Evolutionary conservation across 2,329 filamentous ascomycete species (phyloP).

Genomic region (Aquanectria penicillioides): DNA sequence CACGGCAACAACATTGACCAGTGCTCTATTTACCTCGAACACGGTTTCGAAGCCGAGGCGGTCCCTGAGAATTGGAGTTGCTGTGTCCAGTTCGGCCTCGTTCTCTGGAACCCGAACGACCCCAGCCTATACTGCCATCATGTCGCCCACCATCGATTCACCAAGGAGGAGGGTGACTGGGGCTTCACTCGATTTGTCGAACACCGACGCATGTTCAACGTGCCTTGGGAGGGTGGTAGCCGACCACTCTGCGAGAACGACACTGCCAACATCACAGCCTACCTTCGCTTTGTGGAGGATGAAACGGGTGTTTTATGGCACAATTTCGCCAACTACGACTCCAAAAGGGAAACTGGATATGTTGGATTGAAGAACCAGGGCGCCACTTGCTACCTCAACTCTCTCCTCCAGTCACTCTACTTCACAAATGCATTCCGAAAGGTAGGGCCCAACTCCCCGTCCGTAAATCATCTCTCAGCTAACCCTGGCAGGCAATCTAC

Average conservation of each 20-base stretch:
- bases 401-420: slow-evolving; percentile 83
- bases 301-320: slow-evolving; percentile 92
- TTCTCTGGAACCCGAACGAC: slow-evolving; percentile 93
- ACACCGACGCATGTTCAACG: slow-evolving; percentile 83
- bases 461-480: slow-evolving; percentile 15
- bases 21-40: slow-evolving; percentile 95
- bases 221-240: slow-evolving; percentile 74
- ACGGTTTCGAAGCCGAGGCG: slow-evolving; percentile 80
- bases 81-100: slow-evolving; percentile 94
- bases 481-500: slow-evolving; percentile 79
- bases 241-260: slow-evolving; percentile 83
- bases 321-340: slow-evolving; percentile 94
- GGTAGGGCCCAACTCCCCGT: slow-evolving; percentile 54
- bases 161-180: slow-evolving; percentile 96
- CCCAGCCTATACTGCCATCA: slow-evolving; percentile 86
- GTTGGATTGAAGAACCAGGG: slow-evolving; percentile 97
- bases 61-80: slow-evolving; percentile 95
- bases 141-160: slow-evolving; percentile 93
- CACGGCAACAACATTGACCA: slow-evolving; percentile 94
- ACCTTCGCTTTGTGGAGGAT: slow-evolving; percentile 83
- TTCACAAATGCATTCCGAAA: slow-evolving; percentile 95
- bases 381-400: slow-evolving; percentile 90
- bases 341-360: slow-evolving; percentile 98
- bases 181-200: slow-evolving; percentile 98
- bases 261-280: slow-evolving; percentile 81